Conservation (phyloP, 129 eudicot genomes). For the Lonicera japonica region DNA sequence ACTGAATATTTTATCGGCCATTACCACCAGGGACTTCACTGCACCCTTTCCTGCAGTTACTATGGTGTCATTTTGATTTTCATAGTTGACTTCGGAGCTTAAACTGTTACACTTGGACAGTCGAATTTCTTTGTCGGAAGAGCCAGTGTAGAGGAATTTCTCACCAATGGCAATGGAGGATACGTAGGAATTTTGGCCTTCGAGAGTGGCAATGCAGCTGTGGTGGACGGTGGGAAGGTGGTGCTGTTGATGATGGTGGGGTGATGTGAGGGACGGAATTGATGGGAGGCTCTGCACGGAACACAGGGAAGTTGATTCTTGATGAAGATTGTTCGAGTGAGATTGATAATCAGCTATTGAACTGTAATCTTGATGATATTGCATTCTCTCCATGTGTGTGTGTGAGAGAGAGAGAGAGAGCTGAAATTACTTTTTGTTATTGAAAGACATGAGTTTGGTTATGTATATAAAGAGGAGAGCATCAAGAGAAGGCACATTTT, state of each 20-base stretch:
- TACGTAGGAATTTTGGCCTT: constrained; percentile 50
- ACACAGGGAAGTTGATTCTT: constrained; percentile 25
- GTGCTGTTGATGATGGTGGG: background rate
- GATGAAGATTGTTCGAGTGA: constrained; percentile 18
- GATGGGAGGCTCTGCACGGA: constrained; percentile 25
- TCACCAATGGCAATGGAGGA: constrained; percentile 54
- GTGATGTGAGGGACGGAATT: constrained; percentile 20
- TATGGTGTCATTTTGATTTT: constrained; percentile 12
- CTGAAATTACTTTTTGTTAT: constrained; percentile 1
- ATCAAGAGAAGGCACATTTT: constrained; percentile 10
- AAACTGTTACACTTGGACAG: constrained; percentile 31
- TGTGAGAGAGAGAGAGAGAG: constrained; percentile 11
- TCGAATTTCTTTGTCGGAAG: constrained; percentile 58
- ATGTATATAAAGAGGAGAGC: constrained; percentile 19
- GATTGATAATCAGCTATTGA: constrained; percentile 24
- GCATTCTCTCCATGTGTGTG: constrained; percentile 17
- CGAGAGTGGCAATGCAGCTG: constrained; percentile 53
- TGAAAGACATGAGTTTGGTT: too few species aligned
- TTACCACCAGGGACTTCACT: constrained; percentile 47
- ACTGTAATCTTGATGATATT: constrained; percentile 27
- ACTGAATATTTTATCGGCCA: constrained; percentile 40
- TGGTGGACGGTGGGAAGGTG: constrained; percentile 17
- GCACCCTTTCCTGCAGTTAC: constrained; percentile 48
- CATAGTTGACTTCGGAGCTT: constrained; percentile 30
- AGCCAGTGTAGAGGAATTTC: constrained; percentile 52